Evolutionary conservation across 2,329 filamentous ascomycete species (phyloP), one percentile per base, ranked within the genome.

Genomic region (Pseudogymnoascus sp.): DNA sequence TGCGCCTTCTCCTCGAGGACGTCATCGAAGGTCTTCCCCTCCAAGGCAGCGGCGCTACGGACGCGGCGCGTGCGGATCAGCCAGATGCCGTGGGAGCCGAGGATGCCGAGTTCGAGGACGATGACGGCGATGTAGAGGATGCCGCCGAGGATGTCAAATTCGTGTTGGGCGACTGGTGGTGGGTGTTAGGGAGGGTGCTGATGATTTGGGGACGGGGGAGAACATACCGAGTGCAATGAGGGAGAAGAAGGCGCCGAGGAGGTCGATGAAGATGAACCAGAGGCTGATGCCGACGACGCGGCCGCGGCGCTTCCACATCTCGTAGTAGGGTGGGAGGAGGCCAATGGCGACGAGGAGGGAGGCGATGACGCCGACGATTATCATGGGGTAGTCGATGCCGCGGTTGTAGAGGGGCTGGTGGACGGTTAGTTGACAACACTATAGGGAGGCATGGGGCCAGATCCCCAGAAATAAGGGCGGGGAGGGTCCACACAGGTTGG

Each of bases 61-160:
- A 85, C 71, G 61, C 76, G 74, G 18, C 82, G 78, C 4, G 84
- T 82, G 21, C 83, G 81, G 67, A 81, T 73, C 2, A 83, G 74
- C 85, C 85, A 88, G 63, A 85, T 75, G 8, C 81, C 72, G 67
- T 88, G 85, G 11, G 81, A 85, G 23, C 74, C 59, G 68, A 86
- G 85, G 63, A 88, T 86, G 10, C 84, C 85, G 5, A 79, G 73
- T 70, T 88, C 86, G 11, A 88, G 77, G 2, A 80, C 47, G 63
- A 84, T 77, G 65, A 83, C 85, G 64, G 21, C 73, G 61, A 86
- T 82, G 69, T 87, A 88, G 64, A 86, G 71, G 1, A 83, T 77
- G 0, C 84, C 83, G 2, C 84, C 86, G 0, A 87, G 74, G 4
- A 84, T 74, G 69, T 88, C 86, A 68, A 88, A 87, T 1, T 78